Evolutionary conservation across 176 grass and related monocot species (phyloP).

Genomic region (Saccharum spontaneum): DNA sequence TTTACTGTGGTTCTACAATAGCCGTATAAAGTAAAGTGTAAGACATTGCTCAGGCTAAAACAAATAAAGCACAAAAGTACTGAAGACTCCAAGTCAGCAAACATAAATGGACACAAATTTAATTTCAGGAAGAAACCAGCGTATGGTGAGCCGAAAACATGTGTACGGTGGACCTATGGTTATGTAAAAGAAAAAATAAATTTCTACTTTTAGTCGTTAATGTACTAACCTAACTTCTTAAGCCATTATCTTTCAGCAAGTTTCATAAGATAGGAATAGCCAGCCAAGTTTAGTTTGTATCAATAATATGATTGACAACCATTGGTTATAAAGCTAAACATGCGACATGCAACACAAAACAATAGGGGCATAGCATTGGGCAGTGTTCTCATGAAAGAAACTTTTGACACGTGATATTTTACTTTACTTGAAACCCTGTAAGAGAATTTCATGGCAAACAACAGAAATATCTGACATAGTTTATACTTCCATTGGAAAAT

Average conservation of each 20-base stretch:
- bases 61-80: background rate
- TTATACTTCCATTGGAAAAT: background rate
- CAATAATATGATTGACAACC: background rate
- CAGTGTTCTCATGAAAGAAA: background rate
- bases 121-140: background rate
- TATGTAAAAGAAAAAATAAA: background rate
- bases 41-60: background rate
- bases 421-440: background rate
- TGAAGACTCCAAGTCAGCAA: slow-evolving; percentile 17
- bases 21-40: background rate
- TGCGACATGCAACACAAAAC: slow-evolving; percentile 8
- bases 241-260: background rate
- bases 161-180: background rate
- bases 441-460: background rate
- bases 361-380: slow-evolving; percentile 8
- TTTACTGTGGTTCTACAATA: slow-evolving; percentile 21
- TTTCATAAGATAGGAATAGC: slow-evolving; percentile 3
- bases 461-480: background rate
- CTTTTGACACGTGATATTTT: background rate
- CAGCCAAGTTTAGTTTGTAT: slow-evolving; percentile 4
- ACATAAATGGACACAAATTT: background rate
- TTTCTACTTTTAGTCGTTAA: background rate
- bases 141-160: slow-evolving; percentile 4
- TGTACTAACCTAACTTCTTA: background rate
- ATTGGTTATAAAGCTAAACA: slow-evolving; percentile 7